These are phyloP conservation scores for Exophiala alcalophila DNA, from an alignment of 2,329 filamentous ascomycete species.

Conservation along the genomic window DNA sequence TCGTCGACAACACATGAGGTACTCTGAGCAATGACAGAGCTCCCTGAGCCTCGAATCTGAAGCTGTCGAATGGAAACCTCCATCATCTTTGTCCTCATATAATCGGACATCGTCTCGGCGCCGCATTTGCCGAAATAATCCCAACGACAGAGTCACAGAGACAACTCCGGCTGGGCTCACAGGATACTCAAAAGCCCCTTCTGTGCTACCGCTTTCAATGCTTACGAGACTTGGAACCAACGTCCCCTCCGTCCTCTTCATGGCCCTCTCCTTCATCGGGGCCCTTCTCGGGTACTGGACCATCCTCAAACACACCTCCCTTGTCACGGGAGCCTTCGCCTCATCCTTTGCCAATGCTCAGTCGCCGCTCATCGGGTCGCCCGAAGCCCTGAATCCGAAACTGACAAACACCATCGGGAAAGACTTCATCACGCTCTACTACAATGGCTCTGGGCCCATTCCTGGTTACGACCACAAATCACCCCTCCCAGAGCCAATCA, in stretches of 20 bases:
- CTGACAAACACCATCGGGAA: conserved; percentile 29
- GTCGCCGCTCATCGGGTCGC: conserved; percentile 12
- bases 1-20: too few species aligned
- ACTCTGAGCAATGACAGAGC: background rate
- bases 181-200: too few species aligned
- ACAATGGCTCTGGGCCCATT: conserved; percentile 30
- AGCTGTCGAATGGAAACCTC: background rate
- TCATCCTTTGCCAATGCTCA: conserved; percentile 10
- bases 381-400: conserved; percentile 28
- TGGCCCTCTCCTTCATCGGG: conserved; percentile 14
- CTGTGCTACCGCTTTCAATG: conserved; percentile 7
- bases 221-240: conserved; percentile 2
- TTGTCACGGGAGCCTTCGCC: conserved; percentile 14
- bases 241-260: conserved; percentile 9
- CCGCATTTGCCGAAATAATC: too few species aligned
- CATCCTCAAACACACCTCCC: conserved; percentile 17
- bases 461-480: conserved; percentile 28
- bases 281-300: conserved; percentile 18
- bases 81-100: background rate
- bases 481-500: conserved; percentile 27
- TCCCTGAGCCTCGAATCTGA: background rate
- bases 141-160: too few species aligned
- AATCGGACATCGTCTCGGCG: too few species aligned
- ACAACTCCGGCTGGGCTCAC: too few species aligned
- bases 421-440: conserved; percentile 28